Conservation (phyloP, 2,329 filamentous ascomycete species). For the Mycocentrospora acerina region DNA sequence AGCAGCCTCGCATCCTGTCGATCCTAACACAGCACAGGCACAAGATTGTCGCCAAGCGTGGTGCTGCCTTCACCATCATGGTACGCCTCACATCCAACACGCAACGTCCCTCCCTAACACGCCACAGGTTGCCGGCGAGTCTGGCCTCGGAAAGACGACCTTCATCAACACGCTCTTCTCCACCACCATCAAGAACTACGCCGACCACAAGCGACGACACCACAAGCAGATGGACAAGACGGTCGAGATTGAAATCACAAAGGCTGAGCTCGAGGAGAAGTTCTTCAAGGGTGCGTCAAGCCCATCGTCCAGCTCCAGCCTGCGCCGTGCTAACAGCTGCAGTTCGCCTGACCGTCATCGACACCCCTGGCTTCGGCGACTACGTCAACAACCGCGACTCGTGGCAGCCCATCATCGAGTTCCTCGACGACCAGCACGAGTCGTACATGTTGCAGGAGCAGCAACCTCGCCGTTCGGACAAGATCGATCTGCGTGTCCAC, state of each 20-base stretch:
- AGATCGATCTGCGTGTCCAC: constrained; percentile 98
- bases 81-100: constrained; percentile 54
- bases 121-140: constrained; percentile 89
- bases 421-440: constrained; percentile 99
- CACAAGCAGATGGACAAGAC: constrained; percentile 99
- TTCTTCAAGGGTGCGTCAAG: constrained; percentile 89
- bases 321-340: constrained; percentile 22
- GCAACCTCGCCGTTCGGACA: constrained; percentile 95
- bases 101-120: background rate
- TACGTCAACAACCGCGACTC: constrained; percentile 99
- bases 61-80: constrained; percentile 99
- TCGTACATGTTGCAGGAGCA: constrained; percentile 99
- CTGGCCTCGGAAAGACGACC: constrained; percentile 96
- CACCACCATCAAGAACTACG: constrained; percentile 99
- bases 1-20: constrained; percentile 15
- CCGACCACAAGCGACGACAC: constrained; percentile 98
- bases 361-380: constrained; percentile 98
- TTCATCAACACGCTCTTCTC: constrained; percentile 99
- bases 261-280: constrained; percentile 99
- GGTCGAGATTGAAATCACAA: constrained; percentile 99
- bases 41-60: constrained; percentile 78
- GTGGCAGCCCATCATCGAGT: constrained; percentile 99
- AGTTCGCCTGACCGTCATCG: constrained; percentile 98
- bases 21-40: constrained; percentile 53
- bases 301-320: background rate